Conservation (phyloP, 2,329 filamentous ascomycete genomes). For the Onygenales sp. region DNA sequence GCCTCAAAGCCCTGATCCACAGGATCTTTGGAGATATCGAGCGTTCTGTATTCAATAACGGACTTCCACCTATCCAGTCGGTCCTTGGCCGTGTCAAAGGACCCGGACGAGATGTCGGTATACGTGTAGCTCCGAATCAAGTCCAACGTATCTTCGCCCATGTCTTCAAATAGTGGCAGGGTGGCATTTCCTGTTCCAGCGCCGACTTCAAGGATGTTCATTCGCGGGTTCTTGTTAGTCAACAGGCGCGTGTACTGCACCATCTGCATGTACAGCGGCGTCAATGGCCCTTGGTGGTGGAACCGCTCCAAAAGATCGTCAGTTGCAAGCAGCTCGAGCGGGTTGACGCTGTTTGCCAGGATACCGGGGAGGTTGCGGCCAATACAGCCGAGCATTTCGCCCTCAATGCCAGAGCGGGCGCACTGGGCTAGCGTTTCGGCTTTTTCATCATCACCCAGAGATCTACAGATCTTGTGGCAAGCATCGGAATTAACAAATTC, state of each 20-base stretch:
- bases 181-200: conserved; percentile 13
- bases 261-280: neutral
- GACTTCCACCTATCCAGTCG: conserved; percentile 14
- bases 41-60: conserved; percentile 18
- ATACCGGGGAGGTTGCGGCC: conserved; percentile 10
- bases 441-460: neutral
- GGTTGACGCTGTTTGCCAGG: conserved; percentile 7
- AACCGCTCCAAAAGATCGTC: conserved; percentile 10
- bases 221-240: conserved; percentile 8
- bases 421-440: neutral
- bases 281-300: conserved; percentile 2
- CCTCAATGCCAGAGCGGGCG: conserved; percentile 8
- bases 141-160: conserved; percentile 21
- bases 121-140: conserved; percentile 26
- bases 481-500: neutral
- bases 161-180: conserved; percentile 15
- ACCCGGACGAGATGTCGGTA: conserved; percentile 34
- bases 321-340: conserved; percentile 8
- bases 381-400: conserved; percentile 23
- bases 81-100: conserved; percentile 27
- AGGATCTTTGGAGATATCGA: conserved; percentile 22
- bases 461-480: neutral
- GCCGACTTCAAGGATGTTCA: conserved; percentile 17
- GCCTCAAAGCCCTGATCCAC: conserved; percentile 23
- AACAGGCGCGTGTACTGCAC: neutral